Evolutionary conservation across 345 rosid species (phyloP).

Genomic region (Eucalyptus brandiana): DNA sequence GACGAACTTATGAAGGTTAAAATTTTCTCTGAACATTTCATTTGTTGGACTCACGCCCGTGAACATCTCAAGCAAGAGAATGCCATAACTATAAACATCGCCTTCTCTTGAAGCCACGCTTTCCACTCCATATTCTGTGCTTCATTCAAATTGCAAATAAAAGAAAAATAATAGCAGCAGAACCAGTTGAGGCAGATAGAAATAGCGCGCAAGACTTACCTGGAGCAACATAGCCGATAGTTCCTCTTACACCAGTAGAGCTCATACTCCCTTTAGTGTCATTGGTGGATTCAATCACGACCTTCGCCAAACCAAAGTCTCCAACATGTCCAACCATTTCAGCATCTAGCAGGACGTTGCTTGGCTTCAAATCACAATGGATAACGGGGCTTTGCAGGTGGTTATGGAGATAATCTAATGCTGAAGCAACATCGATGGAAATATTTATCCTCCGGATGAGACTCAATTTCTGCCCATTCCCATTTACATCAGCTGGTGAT

Average conservation of each 20-base stretch:
- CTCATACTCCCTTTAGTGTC: not conserved
- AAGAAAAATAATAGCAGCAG: fast-evolving
- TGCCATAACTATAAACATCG: slow-evolving; percentile 11
- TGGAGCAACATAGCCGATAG: not conserved
- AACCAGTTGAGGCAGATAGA: not conserved
- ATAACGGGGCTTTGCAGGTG: not conserved
- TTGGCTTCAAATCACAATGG: slow-evolving; percentile 1
- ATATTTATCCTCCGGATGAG: not conserved
- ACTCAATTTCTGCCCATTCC: fast-evolving
- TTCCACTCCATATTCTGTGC: slow-evolving; percentile 19
- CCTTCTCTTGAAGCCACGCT: not conserved
- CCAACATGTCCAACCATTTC: not conserved
- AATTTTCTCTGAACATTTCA: slow-evolving; percentile 1
- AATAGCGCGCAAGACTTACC: not conserved
- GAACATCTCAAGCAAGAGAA: slow-evolving; percentile 14
- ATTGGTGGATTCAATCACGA: fast-evolving
- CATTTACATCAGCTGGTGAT: fast-evolving
- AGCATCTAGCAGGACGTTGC: not conserved
- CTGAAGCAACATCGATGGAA: not conserved
- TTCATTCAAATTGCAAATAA: not conserved
- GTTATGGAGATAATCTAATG: slow-evolving; percentile 5
- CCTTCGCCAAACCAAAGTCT: not conserved
- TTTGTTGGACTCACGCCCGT: slow-evolving; percentile 4
- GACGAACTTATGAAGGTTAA: not conserved
- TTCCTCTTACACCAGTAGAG: not conserved